Conservation (phyloP, 805 yeast species). For the Ogataea trehalophila region DNA sequence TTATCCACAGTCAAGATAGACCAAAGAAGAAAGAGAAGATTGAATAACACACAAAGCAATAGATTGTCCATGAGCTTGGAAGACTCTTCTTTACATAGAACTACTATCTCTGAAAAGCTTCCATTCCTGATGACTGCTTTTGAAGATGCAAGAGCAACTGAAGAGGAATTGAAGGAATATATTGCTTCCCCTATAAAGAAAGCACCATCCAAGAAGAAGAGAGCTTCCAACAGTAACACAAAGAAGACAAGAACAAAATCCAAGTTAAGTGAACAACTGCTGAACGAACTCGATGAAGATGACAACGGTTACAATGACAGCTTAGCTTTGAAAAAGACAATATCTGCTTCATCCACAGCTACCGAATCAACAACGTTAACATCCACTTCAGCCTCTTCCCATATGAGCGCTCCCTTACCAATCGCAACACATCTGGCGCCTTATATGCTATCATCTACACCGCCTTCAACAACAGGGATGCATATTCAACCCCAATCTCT, state of each 20-base stretch:
- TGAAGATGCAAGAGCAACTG: slow-evolving; percentile 54
- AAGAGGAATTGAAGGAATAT: slow-evolving; percentile 40
- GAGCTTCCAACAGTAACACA: neutral
- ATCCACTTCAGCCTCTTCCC: neutral
- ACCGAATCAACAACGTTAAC: neutral
- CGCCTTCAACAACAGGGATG: slow-evolving; percentile 1
- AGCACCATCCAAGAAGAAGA: neutral
- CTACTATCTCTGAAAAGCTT: slow-evolving; percentile 57
- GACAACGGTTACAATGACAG: neutral
- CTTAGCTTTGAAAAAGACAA: neutral
- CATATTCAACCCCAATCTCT: slow-evolving; percentile 23
- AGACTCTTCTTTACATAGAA: slow-evolving; percentile 37
- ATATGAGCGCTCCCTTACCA: neutral
- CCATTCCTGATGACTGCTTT: slow-evolving; percentile 67
- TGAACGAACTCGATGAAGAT: neutral
- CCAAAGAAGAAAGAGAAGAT: slow-evolving; percentile 13
- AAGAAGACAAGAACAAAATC: neutral
- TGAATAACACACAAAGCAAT: slow-evolving; percentile 3
- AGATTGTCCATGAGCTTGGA: slow-evolving; percentile 8
- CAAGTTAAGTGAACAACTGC: neutral
- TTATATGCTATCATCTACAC: slow-evolving; percentile 19
- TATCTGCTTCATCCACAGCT: neutral
- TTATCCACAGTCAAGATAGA: slow-evolving; percentile 13
- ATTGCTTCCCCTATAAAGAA: slow-evolving; percentile 7
- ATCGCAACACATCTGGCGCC: slow-evolving; percentile 12